These are phyloP conservation scores for Rhodotorula toruloides DNA, from an alignment of 768 basidiomycete species.

Conservation along the genomic window DNA sequence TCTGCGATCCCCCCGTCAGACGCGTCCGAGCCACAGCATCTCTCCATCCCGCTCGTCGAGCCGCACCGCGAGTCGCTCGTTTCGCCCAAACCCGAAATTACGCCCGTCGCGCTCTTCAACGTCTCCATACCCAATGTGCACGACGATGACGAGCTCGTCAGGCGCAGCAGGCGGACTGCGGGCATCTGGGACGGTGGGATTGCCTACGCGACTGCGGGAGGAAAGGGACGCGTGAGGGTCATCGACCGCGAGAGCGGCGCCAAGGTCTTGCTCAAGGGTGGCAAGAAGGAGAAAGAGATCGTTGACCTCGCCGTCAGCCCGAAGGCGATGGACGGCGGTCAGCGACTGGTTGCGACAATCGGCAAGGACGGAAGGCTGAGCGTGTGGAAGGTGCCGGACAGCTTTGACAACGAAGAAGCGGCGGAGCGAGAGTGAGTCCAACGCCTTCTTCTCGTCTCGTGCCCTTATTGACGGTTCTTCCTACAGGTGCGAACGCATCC, in stretches of 20 bases:
- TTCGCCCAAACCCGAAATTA: neutral
- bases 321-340: neutral
- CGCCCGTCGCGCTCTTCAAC: conserved; percentile 12
- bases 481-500: neutral
- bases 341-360: neutral
- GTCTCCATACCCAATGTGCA: too few relatives aligned
- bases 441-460: neutral
- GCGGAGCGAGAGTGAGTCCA: neutral
- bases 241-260: conserved; percentile 31
- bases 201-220: conserved; percentile 3
- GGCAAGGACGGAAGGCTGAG: neutral
- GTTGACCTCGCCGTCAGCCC: conserved; percentile 4
- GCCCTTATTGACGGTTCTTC: too few relatives aligned
- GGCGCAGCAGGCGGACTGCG: neutral
- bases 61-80: conserved; percentile 11
- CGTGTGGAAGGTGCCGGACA: neutral
- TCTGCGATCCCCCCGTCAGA: neutral
- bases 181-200: conserved; percentile 5
- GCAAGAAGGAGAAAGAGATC: neutral
- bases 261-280: conserved; percentile 14
- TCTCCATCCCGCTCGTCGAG: neutral
- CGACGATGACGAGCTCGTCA: too few relatives aligned
- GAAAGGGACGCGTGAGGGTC: conserved; percentile 12
- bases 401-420: neutral
- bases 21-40: conserved; percentile 1